Percentiles rank a stretch among this genome's conserved stretches.
These are phyloP conservation scores for Daldinia decipiens DNA, from an alignment of 495 filamentous ascomycete genomes.

Conservation along the genomic window DNA sequence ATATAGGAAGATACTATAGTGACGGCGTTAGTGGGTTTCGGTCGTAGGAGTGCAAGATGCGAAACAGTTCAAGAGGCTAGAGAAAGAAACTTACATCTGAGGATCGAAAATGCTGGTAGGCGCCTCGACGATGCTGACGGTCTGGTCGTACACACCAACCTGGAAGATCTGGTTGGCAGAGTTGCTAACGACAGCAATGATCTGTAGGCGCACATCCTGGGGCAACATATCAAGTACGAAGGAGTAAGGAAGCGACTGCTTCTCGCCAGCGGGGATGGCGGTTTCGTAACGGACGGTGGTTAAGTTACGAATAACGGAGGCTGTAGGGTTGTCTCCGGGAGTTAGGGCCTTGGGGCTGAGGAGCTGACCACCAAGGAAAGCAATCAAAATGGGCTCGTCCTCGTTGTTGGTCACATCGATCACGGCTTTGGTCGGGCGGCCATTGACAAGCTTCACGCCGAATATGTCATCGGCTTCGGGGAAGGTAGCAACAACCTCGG, in stretches of 20 bases:
- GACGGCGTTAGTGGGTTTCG: conserved; percentile 41
- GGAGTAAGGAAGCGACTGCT: conserved; percentile 78
- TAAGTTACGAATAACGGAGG: conserved; percentile 80
- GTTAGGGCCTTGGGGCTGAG: conserved; percentile 62
- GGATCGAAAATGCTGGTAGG: conserved; percentile 95
- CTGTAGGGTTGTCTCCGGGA: conserved; percentile 61
- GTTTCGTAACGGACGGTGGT: conserved; percentile 78
- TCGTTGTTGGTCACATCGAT: conserved; percentile 88
- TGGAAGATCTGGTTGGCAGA: conserved; percentile 74
- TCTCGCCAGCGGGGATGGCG: conserved; percentile 80
- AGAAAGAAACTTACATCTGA: conserved; percentile 76
- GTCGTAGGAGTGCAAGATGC: conserved; percentile 6
- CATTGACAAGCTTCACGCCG: conserved; percentile 95
- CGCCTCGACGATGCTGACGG: conserved; percentile 89
- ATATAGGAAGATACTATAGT: conserved; percentile 90
- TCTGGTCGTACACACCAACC: conserved; percentile 83
- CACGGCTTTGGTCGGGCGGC: conserved; percentile 83
- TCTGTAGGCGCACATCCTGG: conserved; percentile 81
- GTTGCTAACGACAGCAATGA: conserved; percentile 77
- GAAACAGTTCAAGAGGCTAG: conserved; percentile 1
- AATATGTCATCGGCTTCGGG: conserved; percentile 84
- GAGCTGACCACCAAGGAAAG: conserved; percentile 81
- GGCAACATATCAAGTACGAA: conserved; percentile 94
- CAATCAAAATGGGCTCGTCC: conserved; percentile 75
- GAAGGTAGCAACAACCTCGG: conserved; percentile 81